Percentiles rank a stretch among this genome's conserved stretches.
These are phyloP conservation scores for Oenanthe javanica DNA, from an alignment of 140 eudicot genomes.

Conservation along the genomic window DNA sequence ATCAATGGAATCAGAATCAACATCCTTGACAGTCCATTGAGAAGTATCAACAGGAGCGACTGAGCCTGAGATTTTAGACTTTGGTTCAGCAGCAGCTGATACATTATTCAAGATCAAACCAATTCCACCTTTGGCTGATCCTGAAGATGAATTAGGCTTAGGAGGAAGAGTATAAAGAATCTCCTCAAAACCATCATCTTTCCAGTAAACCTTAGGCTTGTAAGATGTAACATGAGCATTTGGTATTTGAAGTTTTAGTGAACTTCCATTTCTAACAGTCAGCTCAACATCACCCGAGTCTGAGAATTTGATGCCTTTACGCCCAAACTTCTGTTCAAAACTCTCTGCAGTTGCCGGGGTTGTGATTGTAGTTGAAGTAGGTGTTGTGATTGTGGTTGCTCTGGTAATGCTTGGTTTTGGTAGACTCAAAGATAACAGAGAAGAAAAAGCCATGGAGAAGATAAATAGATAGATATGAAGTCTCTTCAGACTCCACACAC, in stretches of 20 bases:
- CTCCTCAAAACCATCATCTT: constrained; percentile 82
- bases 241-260: constrained; percentile 58
- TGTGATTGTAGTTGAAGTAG: constrained; percentile 27
- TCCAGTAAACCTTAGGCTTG: constrained; percentile 86
- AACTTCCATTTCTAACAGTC: constrained; percentile 79
- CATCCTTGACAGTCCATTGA: constrained; percentile 72
- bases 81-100: constrained; percentile 22
- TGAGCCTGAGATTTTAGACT: constrained; percentile 26
- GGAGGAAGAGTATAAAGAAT: constrained; percentile 50
- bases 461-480: neutral
- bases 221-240: constrained; percentile 81
- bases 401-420: constrained; percentile 10
- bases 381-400: constrained; percentile 6
- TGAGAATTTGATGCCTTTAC: constrained; percentile 66
- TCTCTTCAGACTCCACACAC: constrained; percentile 8
- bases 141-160: neutral
- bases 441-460: constrained; percentile 13
- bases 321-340: constrained; percentile 74
- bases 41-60: constrained; percentile 29
- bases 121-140: constrained; percentile 56
- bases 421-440: constrained; percentile 7
- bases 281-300: constrained; percentile 66
- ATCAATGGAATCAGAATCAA: constrained; percentile 81
- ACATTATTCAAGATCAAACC: constrained; percentile 53
- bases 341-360: constrained; percentile 25